Evolutionary conservation across 495 filamentous ascomycete species (phyloP), one percentile per base, ranked within the genome.

Genomic region (Chlorociboria aeruginascens): DNA sequence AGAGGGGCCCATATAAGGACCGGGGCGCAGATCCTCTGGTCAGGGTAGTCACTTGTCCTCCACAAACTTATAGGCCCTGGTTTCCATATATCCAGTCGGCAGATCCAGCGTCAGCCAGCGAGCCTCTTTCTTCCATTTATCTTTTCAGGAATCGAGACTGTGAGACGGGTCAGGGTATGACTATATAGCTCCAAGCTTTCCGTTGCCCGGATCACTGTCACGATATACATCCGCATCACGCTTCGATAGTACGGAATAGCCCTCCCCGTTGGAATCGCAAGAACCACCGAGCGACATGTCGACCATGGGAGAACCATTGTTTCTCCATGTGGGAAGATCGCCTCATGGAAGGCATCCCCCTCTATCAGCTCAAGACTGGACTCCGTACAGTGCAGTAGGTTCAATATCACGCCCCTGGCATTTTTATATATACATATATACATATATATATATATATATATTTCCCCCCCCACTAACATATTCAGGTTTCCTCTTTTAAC

Each of bases 401-500:
- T 40, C 14, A 25, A 25, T 25, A 20, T 37, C n/a, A 28, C 25
- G 30, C 2, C n/a, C 16, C 6, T 32, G 36, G 10, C 16, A 33
- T 8, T 16, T 34, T 9, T 12, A 30, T n/a, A n/a, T n/a, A n/a
- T n/a, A n/a, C n/a, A n/a, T n/a, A n/a, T n/a, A n/a, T n/a, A n/a
- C n/a, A n/a, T n/a, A n/a, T n/a, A n/a, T n/a, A 43, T 17, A 17
- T 30, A 7, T 20, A 35, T 41, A n/a, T n/a, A n/a, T n/a, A n/a
- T 35, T 34, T 45, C n/a, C n/a, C n/a, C n/a, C n/a, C 54, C 53
- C 30, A 57, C 42, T 16, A 17, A 29, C 35, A 43, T 17, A 17
- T 42, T 17, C 45, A 59, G 57, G 57, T 59, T 30, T 59, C 57
- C 1, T 59, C 57, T 2, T 59, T 59, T 32, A 56, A 59, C 31